phyloP scores from a whole-genome alignment of 192 early-diverging fungal genomes.

The Pilobolus umbonatus region DNA sequence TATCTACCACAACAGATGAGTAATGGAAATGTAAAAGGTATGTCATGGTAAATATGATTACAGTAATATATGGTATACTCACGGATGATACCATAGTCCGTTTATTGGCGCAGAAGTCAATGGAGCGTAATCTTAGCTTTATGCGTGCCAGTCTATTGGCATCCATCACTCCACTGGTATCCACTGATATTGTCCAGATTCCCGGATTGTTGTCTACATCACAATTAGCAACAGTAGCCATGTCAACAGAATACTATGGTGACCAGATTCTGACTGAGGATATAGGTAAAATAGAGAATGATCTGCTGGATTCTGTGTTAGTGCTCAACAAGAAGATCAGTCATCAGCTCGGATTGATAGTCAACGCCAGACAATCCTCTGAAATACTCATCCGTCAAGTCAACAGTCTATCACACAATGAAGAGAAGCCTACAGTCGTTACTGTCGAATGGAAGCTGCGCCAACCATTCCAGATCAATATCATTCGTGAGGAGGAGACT shows the following conservation, averaged over 20 bases:
- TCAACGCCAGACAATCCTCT: slow-evolving; percentile 17
- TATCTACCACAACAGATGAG: slow-evolving; percentile 9
- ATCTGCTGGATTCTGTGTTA: slow-evolving; percentile 6
- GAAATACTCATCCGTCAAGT: slow-evolving; percentile 21
- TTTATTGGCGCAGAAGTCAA: slow-evolving; percentile 3
- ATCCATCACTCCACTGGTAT: slow-evolving; percentile 18
- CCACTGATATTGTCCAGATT: slow-evolving; percentile 9
- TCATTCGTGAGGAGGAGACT: slow-evolving; percentile 4
- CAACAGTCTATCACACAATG: background rate
- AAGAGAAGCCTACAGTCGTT: slow-evolving; percentile 2
- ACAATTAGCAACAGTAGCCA: slow-evolving; percentile 3
- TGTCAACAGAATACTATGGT: background rate
- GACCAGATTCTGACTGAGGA: background rate
- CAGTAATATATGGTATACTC: background rate
- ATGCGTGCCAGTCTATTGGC: slow-evolving; percentile 22
- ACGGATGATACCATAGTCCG: background rate
- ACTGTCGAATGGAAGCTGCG: slow-evolving; percentile 17
- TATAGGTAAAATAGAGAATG: background rate
- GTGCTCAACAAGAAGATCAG: slow-evolving; percentile 18
- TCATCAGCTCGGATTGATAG: slow-evolving; percentile 17
- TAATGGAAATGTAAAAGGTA: slow-evolving; percentile 4
- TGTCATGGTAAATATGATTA: slow-evolving; percentile 1
- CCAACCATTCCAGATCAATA: slow-evolving; percentile 11
- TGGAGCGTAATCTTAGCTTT: slow-evolving; percentile 16
- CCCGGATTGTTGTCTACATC: background rate